Base-by-base conservation (phyloP, 305 asterid species). In the Rubia peregrina region DNA sequence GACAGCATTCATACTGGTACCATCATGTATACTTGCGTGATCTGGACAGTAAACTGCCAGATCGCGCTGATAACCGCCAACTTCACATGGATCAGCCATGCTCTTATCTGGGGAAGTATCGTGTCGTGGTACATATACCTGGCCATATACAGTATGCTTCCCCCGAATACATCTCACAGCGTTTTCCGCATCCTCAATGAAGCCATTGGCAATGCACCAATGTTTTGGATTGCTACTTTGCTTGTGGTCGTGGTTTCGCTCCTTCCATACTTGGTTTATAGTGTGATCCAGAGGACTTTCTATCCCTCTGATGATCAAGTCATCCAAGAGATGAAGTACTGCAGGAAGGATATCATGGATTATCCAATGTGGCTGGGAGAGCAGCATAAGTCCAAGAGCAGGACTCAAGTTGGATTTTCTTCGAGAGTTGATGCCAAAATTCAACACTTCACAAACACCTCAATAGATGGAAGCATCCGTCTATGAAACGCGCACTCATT, bases 41-140 rank as follows among this genome's bases (percentile, higher is more conserved):
- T 91, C 74, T 89, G 95, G 94, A 88, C 93, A 0, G 96, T 91
- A 14, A 91, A 89, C 73, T 69, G 88, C 78, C 98, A 91, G 76
- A 87, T 91, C 36, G 98, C 94, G 9, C 74, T 89, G 49, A 83
- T 93, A 12, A 88, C 87, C 88, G 75, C 86, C 73, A 89, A 92
- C 82, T 89, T 88, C 90, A 92, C 96, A 6, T 85, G 89, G 90
- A 85, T 90, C 59, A 95, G 84, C 67, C 96, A 88, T 80, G 22
- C 83, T 64, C 72, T 83, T 57, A 73, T 90, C 53, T 84, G 89
- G 80, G 88, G 88, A 26, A 90, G 97, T 65, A 78, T 88, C 17
- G 75, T 72, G 1, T 71, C 75, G 11, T 92, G 98, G 96, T 90
- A 90, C 85, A 55, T 92, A 8, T 86, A 85, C 73, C 89, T 92